Evolutionary conservation across 75 land plant species (phyloP).

Genomic region (Selaginella tamariscina): DNA sequence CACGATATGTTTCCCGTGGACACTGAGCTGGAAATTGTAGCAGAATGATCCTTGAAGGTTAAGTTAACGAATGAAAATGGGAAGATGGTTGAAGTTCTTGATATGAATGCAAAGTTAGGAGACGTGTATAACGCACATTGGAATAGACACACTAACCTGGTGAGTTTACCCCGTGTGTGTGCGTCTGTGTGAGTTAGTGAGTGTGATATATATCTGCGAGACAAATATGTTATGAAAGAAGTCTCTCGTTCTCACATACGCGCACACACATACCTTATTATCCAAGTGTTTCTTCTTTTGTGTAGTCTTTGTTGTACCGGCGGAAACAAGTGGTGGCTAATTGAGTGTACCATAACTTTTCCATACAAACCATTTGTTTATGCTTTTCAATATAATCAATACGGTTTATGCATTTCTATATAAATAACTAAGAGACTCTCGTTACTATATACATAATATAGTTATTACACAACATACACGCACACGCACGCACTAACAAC

Average conservation of each 20-base stretch:
- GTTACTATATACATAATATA: not conserved
- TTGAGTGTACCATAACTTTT: not conserved
- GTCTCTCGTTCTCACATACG: too few relatives aligned
- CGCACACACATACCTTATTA: too few relatives aligned
- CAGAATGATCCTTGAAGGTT: not conserved
- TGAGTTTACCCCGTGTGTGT: too few relatives aligned
- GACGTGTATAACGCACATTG: constrained; percentile 4
- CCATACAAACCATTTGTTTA: too few relatives aligned
- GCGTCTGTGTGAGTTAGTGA: too few relatives aligned
- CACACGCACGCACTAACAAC: too few relatives aligned
- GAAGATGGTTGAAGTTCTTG: constrained; percentile 1
- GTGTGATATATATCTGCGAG: not conserved
- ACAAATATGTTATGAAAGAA: too few relatives aligned
- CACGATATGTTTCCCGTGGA: not conserved
- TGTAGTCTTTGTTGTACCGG: constrained; percentile 13
- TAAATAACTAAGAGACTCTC: not conserved
- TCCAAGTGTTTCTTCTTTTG: too few relatives aligned
- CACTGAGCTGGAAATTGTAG: constrained; percentile 12
- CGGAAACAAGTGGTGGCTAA: not conserved
- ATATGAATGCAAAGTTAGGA: constrained; percentile 10
- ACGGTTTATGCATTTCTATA: not conserved
- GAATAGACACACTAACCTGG: constrained; percentile 15
- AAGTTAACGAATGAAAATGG: not conserved
- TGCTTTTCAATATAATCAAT: too few relatives aligned
- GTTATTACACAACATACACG: not conserved